Base-by-base conservation (phyloP, 805 yeast genomes). In the Saitoella complicata region DNA sequence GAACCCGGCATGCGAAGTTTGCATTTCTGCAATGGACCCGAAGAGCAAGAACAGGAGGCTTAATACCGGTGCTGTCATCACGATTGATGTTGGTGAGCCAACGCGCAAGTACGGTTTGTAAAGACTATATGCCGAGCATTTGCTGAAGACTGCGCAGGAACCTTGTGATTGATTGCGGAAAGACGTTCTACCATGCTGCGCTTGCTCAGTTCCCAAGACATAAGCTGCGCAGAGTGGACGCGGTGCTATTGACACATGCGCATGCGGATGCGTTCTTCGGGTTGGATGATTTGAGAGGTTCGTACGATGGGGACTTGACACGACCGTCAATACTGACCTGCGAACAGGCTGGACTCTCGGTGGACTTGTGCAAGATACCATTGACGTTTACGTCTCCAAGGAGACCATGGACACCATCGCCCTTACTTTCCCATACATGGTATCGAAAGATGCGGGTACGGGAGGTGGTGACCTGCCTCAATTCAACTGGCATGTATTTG, bases 401-500 rank as follows among this genome's bases (percentile, higher is more conserved):
- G 32, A 31, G 4, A 39, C 42, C 10, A 31, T 9, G 6, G 9
- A n/a, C 5, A 8, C 32, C 2, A 34, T 41, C 13, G 39, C 38
- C 32, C 32, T 9, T 6, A 11, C 38, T 11, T 12, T 30, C 21
- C 38, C 37, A 10, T 41, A 41, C 36, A 41, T 41, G 43, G 38
- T 33, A 5, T 21, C 32, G 8, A 31, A 4, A 8, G 6, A 12
- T 4, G 13, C 11, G 21, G 43, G 38, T 21, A 41, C 43, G 7
- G 43, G 43, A 11, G 43, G 43, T 5, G 43, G 43, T 13, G 36
- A 34, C 31, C 37, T 41, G 11, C 43, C 43, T 41, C 11, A 37
- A 3, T 41, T 41, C 34, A 31, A 11, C 30, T 41, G n/a, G 7
- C 38, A 34, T 13, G 10, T 41, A 1, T 34, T 41, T 10, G 11